Base-by-base conservation (phyloP, 495 filamentous ascomycete species). In the Podospora anserina region DNA sequence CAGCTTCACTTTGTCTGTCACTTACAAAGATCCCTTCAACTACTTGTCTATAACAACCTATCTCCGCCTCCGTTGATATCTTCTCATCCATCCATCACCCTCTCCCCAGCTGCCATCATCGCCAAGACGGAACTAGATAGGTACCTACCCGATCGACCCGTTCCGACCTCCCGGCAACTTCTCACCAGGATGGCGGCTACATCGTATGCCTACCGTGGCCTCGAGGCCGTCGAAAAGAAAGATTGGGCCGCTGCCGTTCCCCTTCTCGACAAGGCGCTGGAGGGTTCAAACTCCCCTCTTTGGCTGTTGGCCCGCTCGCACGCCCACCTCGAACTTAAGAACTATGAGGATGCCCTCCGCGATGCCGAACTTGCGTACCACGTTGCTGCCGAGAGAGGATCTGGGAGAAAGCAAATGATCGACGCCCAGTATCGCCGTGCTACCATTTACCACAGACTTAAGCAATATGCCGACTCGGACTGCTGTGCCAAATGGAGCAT, bases 241-340 rank as follows among this genome's bases (percentile, higher is more conserved):
- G 83, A 96, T 63, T 95, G 86, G 70, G 75, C 80, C 11, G 80
- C 82, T 30, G 94, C 93, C 11, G 87, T 97, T 72, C 77, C 79
- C 7, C 82, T 90, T 70, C 92, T 92, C 70, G 91, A 93, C n/a
- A 80, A 84, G 60, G 95, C 94, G n/a, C 80, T 99, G 5, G 71
- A 82, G 30, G 76, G 84, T 6, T 88, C 91, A 13, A 86, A 84
- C 39, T 90, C 93, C 7, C 90, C 92, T 5, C 77, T 87, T 67
- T 98, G 96, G 86, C 91, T 95, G 69, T 87, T 97, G 69, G 90
- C 95, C 76, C 92, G 96, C 28, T 91, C 92, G 2, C 94, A 89
- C 13, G 93, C 93, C 30, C 90, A 92, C 74, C 86, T 92, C 9
- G 90, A 94, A 65, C 75, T 79, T 16, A 78, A 83, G 54, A 71